Conservation (phyloP, 306 rosid species). For the Sicyos baderoa region DNA sequence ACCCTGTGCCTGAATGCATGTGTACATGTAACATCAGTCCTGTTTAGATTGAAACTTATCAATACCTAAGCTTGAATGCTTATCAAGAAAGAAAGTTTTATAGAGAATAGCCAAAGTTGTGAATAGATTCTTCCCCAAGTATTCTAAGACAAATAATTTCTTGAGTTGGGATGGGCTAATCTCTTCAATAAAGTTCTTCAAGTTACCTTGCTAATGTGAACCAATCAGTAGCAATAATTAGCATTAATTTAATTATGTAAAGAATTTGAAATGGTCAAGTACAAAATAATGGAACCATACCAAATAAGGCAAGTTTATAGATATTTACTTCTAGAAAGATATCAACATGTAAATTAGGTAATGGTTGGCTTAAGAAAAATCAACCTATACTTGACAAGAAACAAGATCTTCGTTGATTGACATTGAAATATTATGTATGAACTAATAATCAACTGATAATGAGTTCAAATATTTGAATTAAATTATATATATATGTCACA, state of each 20-base stretch:
- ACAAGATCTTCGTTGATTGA: too few species aligned
- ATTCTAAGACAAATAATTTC: background rate
- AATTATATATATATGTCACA: too few species aligned
- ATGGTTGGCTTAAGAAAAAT: background rate
- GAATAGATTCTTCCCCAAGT: background rate
- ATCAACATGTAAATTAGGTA: background rate
- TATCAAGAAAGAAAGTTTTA: background rate
- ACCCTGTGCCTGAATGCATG: slow-evolving; percentile 49
- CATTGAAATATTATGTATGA: too few species aligned
- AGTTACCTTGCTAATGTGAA: background rate
- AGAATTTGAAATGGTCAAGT: background rate
- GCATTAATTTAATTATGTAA: background rate
- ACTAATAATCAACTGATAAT: too few species aligned
- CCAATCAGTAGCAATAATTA: background rate
- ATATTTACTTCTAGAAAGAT: background rate
- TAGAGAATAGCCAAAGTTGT: background rate
- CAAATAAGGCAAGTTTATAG: background rate
- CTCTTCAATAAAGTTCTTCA: background rate
- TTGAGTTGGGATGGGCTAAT: background rate
- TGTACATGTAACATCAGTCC: slow-evolving; percentile 24
- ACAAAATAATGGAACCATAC: background rate
- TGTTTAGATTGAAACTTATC: slow-evolving; percentile 16
- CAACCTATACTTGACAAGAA: background rate
- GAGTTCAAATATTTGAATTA: too few species aligned
- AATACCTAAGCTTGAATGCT: background rate